phyloP scores from a whole-genome alignment of 1,139 yeast genomes.

The Pichia sp. region DNA sequence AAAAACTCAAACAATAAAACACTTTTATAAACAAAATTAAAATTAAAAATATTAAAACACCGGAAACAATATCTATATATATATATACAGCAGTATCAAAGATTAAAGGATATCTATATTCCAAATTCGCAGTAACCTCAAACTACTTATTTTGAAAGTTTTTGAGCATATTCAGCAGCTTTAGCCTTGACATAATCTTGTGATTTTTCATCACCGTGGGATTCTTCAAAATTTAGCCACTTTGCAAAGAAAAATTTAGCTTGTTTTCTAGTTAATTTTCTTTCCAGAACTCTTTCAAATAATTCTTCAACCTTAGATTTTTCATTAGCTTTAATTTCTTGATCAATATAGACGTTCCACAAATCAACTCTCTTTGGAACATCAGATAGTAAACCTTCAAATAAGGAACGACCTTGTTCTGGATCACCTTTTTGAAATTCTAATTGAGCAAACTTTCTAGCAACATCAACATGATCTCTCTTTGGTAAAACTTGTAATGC shows the following conservation, averaged over 20 bases:
- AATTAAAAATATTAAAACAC: neutral
- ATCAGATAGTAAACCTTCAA: constrained; percentile 85
- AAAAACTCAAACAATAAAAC: neutral
- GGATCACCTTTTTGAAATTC: constrained; percentile 83
- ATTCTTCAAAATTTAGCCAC: constrained; percentile 80
- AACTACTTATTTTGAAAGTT: constrained; percentile 11
- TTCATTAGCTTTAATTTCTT: constrained; percentile 59
- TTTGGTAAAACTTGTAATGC: constrained; percentile 71
- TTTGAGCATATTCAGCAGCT: constrained; percentile 63
- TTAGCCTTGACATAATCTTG: constrained; percentile 84
- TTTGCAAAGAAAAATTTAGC: constrained; percentile 93
- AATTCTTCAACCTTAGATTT: constrained; percentile 64
- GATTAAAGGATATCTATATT: neutral
- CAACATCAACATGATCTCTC: constrained; percentile 72
- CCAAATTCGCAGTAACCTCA: neutral
- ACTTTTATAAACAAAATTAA: neutral
- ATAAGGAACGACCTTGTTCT: constrained; percentile 90
- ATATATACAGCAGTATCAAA: neutral
- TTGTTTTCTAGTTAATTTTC: constrained; percentile 78
- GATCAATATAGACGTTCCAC: constrained; percentile 93
- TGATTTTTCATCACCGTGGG: constrained; percentile 59
- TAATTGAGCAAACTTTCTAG: constrained; percentile 80
- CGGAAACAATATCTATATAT: neutral
- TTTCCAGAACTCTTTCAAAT: constrained; percentile 69
- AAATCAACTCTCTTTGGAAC: constrained; percentile 89